phyloP scores from a whole-genome alignment of 495 filamentous ascomycete genomes.

The Podospora fimiseda region DNA sequence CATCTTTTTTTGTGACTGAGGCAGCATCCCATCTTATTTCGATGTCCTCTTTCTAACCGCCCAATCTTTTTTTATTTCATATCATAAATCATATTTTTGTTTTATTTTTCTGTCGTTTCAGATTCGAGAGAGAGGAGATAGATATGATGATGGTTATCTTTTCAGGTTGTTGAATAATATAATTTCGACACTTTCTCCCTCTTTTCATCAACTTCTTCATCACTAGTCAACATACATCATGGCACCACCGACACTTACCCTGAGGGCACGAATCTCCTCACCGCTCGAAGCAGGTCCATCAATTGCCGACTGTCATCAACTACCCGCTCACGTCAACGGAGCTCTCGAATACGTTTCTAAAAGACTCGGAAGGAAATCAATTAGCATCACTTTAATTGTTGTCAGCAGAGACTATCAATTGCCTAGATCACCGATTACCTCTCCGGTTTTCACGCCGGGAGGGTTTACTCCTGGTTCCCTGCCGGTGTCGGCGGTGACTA shows the following conservation, averaged over 20 bases:
- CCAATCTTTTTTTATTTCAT: slow-evolving; percentile 22
- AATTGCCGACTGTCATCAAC: slow-evolving; percentile 41
- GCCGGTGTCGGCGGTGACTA: slow-evolving; percentile 25
- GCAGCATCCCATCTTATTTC: neutral
- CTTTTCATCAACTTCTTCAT: neutral
- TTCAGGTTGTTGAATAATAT: neutral
- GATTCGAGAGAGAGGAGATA: neutral
- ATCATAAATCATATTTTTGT: neutral
- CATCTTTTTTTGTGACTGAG: slow-evolving; percentile 1
- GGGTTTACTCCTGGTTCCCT: slow-evolving; percentile 13
- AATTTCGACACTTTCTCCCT: neutral
- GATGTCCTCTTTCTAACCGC: slow-evolving; percentile 14
- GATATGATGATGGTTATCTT: no score
- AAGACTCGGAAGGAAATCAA: slow-evolving; percentile 39
- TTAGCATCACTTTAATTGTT: slow-evolving; percentile 44
- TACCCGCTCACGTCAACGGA: slow-evolving; percentile 36
- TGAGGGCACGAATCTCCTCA: slow-evolving; percentile 47
- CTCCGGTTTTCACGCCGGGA: slow-evolving; percentile 13
- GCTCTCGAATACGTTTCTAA: slow-evolving; percentile 49
- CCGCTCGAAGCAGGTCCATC: slow-evolving; percentile 50
- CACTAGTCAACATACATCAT: neutral
- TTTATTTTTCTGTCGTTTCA: neutral
- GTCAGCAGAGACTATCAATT: slow-evolving; percentile 46
- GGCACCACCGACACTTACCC: slow-evolving; percentile 4
- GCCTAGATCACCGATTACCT: slow-evolving; percentile 22